phyloP scores from a whole-genome alignment of 352 stramenopile species.

The Phytophthora pini region DNA sequence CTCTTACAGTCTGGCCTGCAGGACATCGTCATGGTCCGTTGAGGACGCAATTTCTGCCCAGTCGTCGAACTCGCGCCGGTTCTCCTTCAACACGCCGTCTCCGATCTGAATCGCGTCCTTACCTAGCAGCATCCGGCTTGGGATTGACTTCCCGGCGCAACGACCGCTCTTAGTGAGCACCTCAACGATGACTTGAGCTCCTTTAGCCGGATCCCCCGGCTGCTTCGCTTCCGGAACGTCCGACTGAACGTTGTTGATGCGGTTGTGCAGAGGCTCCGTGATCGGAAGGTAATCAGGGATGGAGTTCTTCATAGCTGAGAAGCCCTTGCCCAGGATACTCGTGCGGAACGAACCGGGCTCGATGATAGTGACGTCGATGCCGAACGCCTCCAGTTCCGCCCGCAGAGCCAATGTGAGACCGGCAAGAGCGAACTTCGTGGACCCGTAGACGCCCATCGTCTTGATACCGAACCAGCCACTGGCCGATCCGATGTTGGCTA shows the following conservation, averaged over 20 bases:
- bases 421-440: conserved; percentile 50
- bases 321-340: conserved; percentile 43
- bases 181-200: conserved; percentile 41
- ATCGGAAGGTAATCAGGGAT: conserved; percentile 43
- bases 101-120: conserved; percentile 42
- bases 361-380: conserved; percentile 54
- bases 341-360: conserved; percentile 58
- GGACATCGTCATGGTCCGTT: conserved; percentile 30
- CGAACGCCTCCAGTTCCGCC: conserved; percentile 40
- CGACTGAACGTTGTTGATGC: conserved; percentile 27
- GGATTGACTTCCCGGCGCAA: conserved; percentile 38
- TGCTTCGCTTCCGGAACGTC: conserved; percentile 16
- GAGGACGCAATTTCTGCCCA: conserved; percentile 37
- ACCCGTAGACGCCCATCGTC: conserved; percentile 45
- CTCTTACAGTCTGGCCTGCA: conserved; percentile 27
- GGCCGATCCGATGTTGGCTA: conserved; percentile 52
- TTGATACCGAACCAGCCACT: conserved; percentile 36
- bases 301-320: conserved; percentile 34
- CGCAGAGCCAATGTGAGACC: conserved; percentile 42
- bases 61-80: conserved; percentile 32
- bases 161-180: conserved; percentile 46
- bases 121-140: conserved; percentile 41
- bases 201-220: conserved; percentile 43
- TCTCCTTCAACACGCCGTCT: conserved; percentile 22
- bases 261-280: conserved; percentile 28